Evolutionary conservation across 129 eudicot genomes (phyloP), one percentile per base, ranked within the genome.

Genomic region (Kitagawia praeruptora): DNA sequence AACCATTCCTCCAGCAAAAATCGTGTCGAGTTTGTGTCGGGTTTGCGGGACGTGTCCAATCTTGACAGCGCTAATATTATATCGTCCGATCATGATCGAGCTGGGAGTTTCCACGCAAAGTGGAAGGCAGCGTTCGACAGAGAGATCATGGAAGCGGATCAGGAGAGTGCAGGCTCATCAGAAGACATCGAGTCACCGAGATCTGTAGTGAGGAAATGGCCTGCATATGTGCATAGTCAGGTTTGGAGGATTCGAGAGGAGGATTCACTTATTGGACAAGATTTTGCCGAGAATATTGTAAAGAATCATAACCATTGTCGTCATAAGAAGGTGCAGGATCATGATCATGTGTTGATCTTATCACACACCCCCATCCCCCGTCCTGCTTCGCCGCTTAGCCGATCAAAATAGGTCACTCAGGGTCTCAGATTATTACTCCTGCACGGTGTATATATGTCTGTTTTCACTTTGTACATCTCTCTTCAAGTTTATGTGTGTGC

Each of bases 131-230:
- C 11, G 48, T 37, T 56, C 40, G 75, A 72, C 21, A 79, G 67
- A 73, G 66, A 53, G n/a, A 5, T 48, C 21, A 13, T 83, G 53
- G 88, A 80, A 37, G 81, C 87, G 53, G 90, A 85, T 85, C 87
- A 66, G 79, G 93, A 87, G 81, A 84, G 91, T 47, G 64, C 67
- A 34, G 83, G 87, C 1, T 88, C 92, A 45, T 76, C 88, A 13
- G 91, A 85, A 70, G 91, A 85, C 42, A 76, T 74, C 70, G 93
- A 87, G 85, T 87, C 93, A 14, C 89, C 93, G 82, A 82, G 81
- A 71, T 82, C 96, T 56, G 87, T 86, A 46, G 87, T 78, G 39
- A 78, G 77, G 39, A 78, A 61, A 27, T 61, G 76, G 38, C 64
- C 81, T 46, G 49, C 49, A 1, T 3, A 23, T 9, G 63, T 69